Conservation (phyloP, 2,329 filamentous ascomycete species). For the Capronia coronata region DNA sequence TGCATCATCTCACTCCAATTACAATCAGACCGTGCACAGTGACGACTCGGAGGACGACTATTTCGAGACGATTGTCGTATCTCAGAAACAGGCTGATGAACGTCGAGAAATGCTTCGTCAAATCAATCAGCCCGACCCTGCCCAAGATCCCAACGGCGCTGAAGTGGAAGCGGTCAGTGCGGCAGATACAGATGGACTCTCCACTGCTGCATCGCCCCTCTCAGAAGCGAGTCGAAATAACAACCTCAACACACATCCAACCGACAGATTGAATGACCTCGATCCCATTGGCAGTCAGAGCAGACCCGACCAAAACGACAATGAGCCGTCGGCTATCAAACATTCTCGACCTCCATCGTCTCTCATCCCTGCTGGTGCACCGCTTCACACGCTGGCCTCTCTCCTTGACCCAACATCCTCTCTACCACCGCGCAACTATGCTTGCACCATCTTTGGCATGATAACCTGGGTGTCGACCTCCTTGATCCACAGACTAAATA, state of each 20-base stretch:
- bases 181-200: neutral
- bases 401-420: constrained; percentile 19
- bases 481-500: constrained; percentile 25
- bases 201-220: neutral
- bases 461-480: constrained; percentile 29
- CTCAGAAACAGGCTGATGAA: constrained; percentile 11
- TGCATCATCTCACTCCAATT: neutral
- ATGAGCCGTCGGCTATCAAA: neutral
- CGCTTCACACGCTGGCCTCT: constrained; percentile 23
- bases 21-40: neutral
- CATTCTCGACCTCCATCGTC: neutral
- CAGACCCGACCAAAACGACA: too few relatives aligned
- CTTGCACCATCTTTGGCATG: constrained; percentile 29
- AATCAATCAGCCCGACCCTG: neutral
- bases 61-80: constrained; percentile 19
- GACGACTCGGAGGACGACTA: constrained; percentile 15
- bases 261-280: too few relatives aligned
- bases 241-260: too few relatives aligned
- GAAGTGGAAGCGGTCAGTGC: too few relatives aligned
- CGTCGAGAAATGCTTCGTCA: constrained; percentile 18
- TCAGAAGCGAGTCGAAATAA: too few relatives aligned
- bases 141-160: neutral
- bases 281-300: too few relatives aligned
- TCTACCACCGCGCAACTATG: constrained; percentile 28
- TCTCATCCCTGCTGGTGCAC: constrained; percentile 3